Base-by-base conservation (phyloP, 768 basidiomycete species). In the Mycena galopus region DNA sequence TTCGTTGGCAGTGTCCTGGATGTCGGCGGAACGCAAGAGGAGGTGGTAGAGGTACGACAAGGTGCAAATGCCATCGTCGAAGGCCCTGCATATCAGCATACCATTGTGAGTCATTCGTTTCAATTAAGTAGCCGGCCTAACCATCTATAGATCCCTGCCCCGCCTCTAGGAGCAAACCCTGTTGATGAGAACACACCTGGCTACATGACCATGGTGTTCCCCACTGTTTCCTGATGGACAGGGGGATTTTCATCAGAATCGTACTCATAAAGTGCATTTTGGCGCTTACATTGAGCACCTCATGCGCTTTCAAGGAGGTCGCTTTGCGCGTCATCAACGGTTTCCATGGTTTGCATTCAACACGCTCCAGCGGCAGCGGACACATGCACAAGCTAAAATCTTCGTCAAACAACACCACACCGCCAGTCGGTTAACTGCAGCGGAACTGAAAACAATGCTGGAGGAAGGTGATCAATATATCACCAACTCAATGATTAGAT, bases 291-390 rank as follows among this genome's bases (percentile, higher is more conserved):
- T 67, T 3, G 30, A 33, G 12, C 66, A 73, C 57, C 63, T 73
- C 9, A 73, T 73, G 73, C 51, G 57, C 19, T 73, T 55, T 30
- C 50, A 73, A 32, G 73, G 63, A 1, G 68, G 65, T 44, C 67
- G 68, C 4, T 73, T 73, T 44, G 68, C 73, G 7, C 62, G 63
- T 12, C 55, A 73, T 51, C 73, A 57, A 4, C 57, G 73, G 16
- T 73, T 73, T 30, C 73, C 68, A 1, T 73, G 73, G 73, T 73
- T 65, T 50, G 64, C 73, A 4, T 73, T 73, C 67, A 73, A 73
- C 51, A 70, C 44, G 4, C 56, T 73, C 27, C 68, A 73, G 37
- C 68, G 68, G 6, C 68, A 64, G 39, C 39, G 68, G 0, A 64
- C 73, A 21, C 58, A 51, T 12, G 42, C 17, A 21, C 73, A 55